A percentile compares a stretch with the other conserved stretches of the same genome.
phyloP scores from a whole-genome alignment of 1,139 yeast genomes.

The Casaregolazyma suthepensis region DNA sequence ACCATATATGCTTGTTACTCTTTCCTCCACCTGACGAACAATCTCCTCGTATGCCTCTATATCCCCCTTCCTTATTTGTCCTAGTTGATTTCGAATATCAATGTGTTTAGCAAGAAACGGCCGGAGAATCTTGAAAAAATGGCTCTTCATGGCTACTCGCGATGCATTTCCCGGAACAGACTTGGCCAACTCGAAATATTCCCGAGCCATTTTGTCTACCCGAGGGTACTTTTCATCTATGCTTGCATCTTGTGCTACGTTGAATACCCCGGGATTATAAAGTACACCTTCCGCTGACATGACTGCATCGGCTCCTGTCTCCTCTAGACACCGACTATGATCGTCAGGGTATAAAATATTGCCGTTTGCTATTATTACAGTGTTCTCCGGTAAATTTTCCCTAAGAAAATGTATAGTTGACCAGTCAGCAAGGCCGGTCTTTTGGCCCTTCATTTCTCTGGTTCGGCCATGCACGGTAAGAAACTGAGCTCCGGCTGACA shows the following conservation, averaged over 20 bases:
- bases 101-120: constrained; percentile 70
- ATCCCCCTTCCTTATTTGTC: constrained; percentile 43
- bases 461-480: constrained; percentile 94
- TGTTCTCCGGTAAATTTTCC: constrained; percentile 72
- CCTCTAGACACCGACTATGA: constrained; percentile 56
- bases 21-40: constrained; percentile 59
- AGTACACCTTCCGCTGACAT: constrained; percentile 98
- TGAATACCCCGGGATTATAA: constrained; percentile 87
- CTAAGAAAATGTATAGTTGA: constrained; percentile 63
- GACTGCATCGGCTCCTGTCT: constrained; percentile 75
- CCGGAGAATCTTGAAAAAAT: constrained; percentile 78
- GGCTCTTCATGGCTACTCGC: constrained; percentile 80
- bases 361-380: constrained; percentile 92
- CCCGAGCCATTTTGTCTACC: constrained; percentile 75
- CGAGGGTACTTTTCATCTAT: constrained; percentile 72
- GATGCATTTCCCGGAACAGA: constrained; percentile 66
- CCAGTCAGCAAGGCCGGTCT: constrained; percentile 96
- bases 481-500: constrained; percentile 92
- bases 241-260: constrained; percentile 31
- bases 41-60: constrained; percentile 59
- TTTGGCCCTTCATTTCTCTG: constrained; percentile 95
- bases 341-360: constrained; percentile 83
- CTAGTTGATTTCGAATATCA: constrained; percentile 71
- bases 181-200: constrained; percentile 81
- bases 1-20: constrained; percentile 52